Conservation (phyloP, 306 rosid genomes). For the Carpinus viminea region DNA sequence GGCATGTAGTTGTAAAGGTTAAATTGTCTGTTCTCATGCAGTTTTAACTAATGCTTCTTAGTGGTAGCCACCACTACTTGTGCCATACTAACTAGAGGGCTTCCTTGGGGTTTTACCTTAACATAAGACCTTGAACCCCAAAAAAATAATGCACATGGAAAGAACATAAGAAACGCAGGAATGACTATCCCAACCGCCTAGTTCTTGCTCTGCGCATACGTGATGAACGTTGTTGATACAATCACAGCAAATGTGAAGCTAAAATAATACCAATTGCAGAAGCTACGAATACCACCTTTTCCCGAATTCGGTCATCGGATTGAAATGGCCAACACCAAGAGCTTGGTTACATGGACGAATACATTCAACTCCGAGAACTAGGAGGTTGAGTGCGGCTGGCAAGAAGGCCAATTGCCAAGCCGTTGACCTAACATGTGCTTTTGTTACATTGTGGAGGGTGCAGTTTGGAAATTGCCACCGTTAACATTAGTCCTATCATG, state of each 20-base stretch:
- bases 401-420: not conserved
- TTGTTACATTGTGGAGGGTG: not conserved
- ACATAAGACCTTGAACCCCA: not conserved
- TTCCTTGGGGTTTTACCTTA: not conserved
- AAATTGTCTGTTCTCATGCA: not conserved
- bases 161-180: not conserved
- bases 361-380: not conserved
- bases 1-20: not conserved
- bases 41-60: not conserved
- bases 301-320: not conserved
- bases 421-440: not conserved
- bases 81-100: not conserved
- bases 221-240: not conserved
- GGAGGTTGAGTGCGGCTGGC: not conserved
- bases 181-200: not conserved
- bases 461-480: not conserved
- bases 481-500: not conserved
- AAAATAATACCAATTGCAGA: constrained; percentile 4
- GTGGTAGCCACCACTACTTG: not conserved
- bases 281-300: not conserved
- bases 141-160: not conserved
- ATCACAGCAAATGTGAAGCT: not conserved
- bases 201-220: not conserved
- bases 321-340: not conserved
- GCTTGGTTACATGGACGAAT: constrained; percentile 3